Evolutionary conservation across 2,329 filamentous ascomycete genomes (phyloP), one percentile per base, ranked within the genome.

Genomic region (Stemphylium lycopersici): DNA sequence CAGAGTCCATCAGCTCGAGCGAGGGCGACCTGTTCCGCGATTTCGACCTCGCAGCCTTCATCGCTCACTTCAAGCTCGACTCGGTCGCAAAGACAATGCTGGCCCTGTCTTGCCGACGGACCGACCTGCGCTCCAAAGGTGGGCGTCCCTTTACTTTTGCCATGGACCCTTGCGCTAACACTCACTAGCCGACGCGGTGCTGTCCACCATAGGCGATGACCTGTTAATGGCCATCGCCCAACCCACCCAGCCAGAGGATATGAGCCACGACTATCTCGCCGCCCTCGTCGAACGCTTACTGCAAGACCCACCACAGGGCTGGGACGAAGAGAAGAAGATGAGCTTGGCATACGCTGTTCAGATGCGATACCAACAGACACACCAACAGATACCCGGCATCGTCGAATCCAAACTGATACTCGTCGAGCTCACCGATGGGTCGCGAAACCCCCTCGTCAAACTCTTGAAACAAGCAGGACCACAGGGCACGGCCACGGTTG

Each of bases 11-110:
- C 72, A 93, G 97, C 76, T 89, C 87, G 1, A 90, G 87, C 16
- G 93, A 95, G 64, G 92, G 95, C 67, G 93, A 99, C 66, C 86
- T 96, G 56, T 97, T 96, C 75, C 89, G 92, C 53, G 93, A 98
- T 72, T 97, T 99, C 68, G 93, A 99, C 72, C 84, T 99, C n/a
- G 90, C 90, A 2, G 90, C 90, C 2, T 98, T 99, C 73, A 88
- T 98, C 82, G 90, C 96, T 61, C 93, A 98, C 75, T 99, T 99
- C 81, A 92, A 93, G 73, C 83, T 97, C 48, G 93, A 97, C 77
- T 87, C 91, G 8, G 77, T 97, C 41, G 87, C 92, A 69, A 96
- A 96, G 81, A 90, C 91, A 36, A 85, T 96, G 58, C 83, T 99
- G 60, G 91, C 91, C 44, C 81, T 97, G 52, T 91, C 93, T 4